These are phyloP conservation scores for Ustilago xerochloae DNA, from an alignment of 1,284 basidiomycete species.

Conservation along the genomic window DNA sequence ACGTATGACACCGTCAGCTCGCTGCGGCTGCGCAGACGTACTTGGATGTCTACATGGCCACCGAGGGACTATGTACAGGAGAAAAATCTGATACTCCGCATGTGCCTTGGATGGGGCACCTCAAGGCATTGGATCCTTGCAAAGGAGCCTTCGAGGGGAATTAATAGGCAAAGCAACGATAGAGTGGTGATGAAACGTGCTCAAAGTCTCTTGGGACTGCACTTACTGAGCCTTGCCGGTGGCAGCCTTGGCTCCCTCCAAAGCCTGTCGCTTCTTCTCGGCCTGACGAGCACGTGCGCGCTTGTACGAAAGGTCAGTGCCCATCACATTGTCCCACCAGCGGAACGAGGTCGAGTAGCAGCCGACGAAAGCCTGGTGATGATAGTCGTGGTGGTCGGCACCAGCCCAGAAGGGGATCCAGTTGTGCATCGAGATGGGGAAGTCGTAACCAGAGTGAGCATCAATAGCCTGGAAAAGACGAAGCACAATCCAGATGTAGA, in stretches of 20 bases:
- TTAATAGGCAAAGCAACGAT: no score
- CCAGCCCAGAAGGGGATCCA: conserved; percentile 97
- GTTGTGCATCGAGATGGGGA: conserved; percentile 84
- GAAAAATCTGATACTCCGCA: not conserved
- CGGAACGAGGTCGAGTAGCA: conserved; percentile 67
- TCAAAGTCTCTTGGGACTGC: not conserved
- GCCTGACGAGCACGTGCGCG: conserved; percentile 62
- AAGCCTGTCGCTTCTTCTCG: conserved; percentile 56
- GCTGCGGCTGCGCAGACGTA: not conserved
- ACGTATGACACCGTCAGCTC: not conserved
- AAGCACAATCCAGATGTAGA: conserved; percentile 92
- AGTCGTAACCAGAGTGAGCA: conserved; percentile 91
- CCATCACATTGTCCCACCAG: conserved; percentile 66
- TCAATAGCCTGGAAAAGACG: conserved; percentile 98
- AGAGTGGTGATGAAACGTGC: no score
- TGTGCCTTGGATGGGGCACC: no score
- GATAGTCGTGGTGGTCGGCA: conserved; percentile 88
- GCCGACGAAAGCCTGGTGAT: conserved; percentile 66
- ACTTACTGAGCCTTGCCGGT: conserved; percentile 31
- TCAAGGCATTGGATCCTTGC: no score
- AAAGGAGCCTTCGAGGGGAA: no score
- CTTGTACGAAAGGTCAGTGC: conserved; percentile 66
- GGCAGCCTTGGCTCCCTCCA: conserved; percentile 17
- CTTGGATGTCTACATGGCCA: not conserved
- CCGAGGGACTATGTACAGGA: not conserved